Percentiles rank a stretch among this genome's conserved stretches.
phyloP scores from a whole-genome alignment of 208 protist genomes.

The Acanthamoeba quina region DNA sequence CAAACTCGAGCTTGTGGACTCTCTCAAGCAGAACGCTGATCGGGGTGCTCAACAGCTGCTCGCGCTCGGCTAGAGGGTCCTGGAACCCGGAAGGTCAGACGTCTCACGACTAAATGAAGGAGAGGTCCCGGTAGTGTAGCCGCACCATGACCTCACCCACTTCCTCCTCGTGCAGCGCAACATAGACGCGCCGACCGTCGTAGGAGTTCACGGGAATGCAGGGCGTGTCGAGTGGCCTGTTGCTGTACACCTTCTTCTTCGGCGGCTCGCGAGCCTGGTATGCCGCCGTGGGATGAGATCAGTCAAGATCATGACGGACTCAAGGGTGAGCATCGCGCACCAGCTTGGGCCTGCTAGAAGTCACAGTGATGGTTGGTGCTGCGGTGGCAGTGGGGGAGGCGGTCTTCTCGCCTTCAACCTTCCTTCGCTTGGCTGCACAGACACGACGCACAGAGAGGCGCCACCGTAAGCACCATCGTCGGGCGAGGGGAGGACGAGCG shows the following conservation, averaged over 20 bases:
- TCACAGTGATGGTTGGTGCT: not conserved
- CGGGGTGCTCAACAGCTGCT: slow-evolving; percentile 37
- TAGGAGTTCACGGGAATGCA: slow-evolving; percentile 59
- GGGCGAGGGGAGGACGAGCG: not conserved
- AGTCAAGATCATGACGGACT: not conserved
- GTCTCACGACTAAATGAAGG: too few relatives aligned
- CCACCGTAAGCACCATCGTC: not conserved
- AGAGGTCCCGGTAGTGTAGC: not conserved
- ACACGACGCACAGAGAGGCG: not conserved
- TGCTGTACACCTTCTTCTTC: slow-evolving; percentile 45
- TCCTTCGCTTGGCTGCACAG: slow-evolving; percentile 30
- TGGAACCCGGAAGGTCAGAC: not conserved
- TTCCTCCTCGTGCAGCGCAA: not conserved
- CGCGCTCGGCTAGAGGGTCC: slow-evolving; percentile 1
- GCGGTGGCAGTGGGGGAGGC: not conserved
- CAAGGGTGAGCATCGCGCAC: not conserved
- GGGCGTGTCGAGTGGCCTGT: slow-evolving; percentile 12
- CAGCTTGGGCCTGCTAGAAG: not conserved
- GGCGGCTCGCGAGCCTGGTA: not conserved
- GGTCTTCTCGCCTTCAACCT: slow-evolving; percentile 62
- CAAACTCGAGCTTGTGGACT: slow-evolving; percentile 39
- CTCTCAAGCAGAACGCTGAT: slow-evolving; percentile 44
- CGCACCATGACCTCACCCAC: not conserved
- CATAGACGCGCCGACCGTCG: slow-evolving; percentile 32
- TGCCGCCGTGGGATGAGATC: not conserved